A percentile compares a stretch with the other conserved stretches of the same genome.
phyloP scores from a whole-genome alignment of 108 stramenopile species.

The Stephanodiscus minutulus region DNA sequence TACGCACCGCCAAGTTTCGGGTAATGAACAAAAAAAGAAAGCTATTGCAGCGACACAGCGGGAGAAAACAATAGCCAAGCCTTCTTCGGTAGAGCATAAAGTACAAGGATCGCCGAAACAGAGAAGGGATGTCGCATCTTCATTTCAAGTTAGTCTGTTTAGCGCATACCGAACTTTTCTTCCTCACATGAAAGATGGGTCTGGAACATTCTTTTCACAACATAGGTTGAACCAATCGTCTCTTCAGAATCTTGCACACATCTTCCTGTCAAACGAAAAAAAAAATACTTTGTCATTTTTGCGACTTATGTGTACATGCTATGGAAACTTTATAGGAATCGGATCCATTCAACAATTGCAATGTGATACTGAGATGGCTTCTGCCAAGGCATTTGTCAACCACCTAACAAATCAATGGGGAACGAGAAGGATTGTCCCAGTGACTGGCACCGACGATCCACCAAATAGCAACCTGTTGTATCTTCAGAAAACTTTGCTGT shows the following conservation, averaged over 20 bases:
- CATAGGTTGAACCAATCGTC: conserved; percentile 27
- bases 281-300: background rate
- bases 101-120: conserved; percentile 3
- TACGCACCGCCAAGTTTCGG: conserved; percentile 12
- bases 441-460: background rate
- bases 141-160: conserved; percentile 18
- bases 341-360: conserved; percentile 16
- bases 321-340: conserved; percentile 16
- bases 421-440: conserved; percentile 5
- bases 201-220: background rate
- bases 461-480: conserved; percentile 8
- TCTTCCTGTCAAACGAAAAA: conserved; percentile 15
- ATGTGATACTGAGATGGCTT: conserved; percentile 20
- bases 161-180: conserved; percentile 21
- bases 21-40: background rate
- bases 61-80: conserved; percentile 16
- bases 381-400: conserved; percentile 20
- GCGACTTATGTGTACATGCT: conserved; percentile 25
- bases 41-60: conserved; percentile 8
- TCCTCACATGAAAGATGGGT: conserved; percentile 10
- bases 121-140: background rate
- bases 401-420: conserved; percentile 12
- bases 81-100: conserved; percentile 13
- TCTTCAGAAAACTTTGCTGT: conserved; percentile 25
- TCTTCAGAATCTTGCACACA: conserved; percentile 24